These are phyloP conservation scores for Anacardium occidentale DNA, from an alignment of 345 rosid species.

Conservation along the genomic window DNA sequence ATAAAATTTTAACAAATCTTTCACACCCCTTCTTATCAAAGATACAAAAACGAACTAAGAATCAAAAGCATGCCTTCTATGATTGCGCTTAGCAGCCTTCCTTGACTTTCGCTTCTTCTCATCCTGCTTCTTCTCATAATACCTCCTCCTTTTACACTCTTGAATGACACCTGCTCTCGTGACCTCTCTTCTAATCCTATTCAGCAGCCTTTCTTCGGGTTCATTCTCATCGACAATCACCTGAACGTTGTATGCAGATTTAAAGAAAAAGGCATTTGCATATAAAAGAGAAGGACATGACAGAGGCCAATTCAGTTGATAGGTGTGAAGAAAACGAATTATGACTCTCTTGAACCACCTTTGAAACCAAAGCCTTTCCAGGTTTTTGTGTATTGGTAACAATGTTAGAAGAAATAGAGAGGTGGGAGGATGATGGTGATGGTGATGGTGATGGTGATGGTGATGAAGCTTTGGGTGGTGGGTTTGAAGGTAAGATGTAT, in stretches of 20 bases:
- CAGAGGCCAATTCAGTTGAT: constrained; percentile 53
- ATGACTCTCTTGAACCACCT: constrained; percentile 30
- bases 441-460: constrained; percentile 26
- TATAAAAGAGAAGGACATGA: constrained; percentile 72
- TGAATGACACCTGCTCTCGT: constrained; percentile 78
- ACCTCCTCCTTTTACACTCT: constrained; percentile 66
- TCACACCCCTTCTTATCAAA: not conserved
- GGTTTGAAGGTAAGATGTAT: constrained; percentile 51
- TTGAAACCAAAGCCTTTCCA: constrained; percentile 25
- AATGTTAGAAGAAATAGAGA: constrained; percentile 25
- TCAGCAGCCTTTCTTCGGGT: constrained; percentile 67
- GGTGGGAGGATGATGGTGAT: constrained; percentile 29
- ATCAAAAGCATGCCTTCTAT: constrained; percentile 40
- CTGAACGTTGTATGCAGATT: constrained; percentile 69
- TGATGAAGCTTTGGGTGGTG: constrained; percentile 35
- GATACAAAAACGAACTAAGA: not conserved
- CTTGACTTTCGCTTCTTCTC: constrained; percentile 73
- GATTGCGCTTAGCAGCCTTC: constrained; percentile 83
- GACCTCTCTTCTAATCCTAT: constrained; percentile 72
- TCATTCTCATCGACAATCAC: constrained; percentile 70
- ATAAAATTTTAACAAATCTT: not conserved
- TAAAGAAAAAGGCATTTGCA: constrained; percentile 67
- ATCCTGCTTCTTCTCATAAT: constrained; percentile 67
- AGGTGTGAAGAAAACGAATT: constrained; percentile 12
- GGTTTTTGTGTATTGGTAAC: constrained; percentile 23